Evolutionary conservation across 805 yeast genomes (phyloP), one percentile per base, ranked within the genome.

Genomic region (Wickerhamiella lipophila): DNA sequence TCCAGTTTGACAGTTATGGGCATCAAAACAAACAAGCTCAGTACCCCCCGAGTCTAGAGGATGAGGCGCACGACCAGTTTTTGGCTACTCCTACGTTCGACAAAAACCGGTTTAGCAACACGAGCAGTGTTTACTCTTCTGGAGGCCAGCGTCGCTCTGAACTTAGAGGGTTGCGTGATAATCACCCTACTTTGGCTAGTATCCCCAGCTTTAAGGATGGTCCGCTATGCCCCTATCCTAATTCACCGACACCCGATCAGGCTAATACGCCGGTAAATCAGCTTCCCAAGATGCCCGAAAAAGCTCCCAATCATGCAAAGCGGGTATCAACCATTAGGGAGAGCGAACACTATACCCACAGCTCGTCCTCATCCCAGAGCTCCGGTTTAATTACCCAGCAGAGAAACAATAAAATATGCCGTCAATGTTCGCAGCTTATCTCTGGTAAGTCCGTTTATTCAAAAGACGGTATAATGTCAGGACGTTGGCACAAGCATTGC

Each of bases 401-500:
- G 3, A 23, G 25, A 21, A 6, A 25, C 8, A 19, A 42, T 13
- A 54, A 55, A 38, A 42, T 54, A n/a, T 89, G 97, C 62, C 77
- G 96, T 50, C 70, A 74, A 29, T 89, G 97, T 67, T 63, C 65
- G 4, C 52, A 63, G 41, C 68, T 64, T n/a, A 78, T 88, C 26
- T 53, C 55, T 1, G 71, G 77, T 0, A 84, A 81, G 59, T 72
- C 92, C 0, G 82, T 89, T 16, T 82, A 79, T 65, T 84, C 95
- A n/a, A 82, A 79, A 56, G 83, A 83, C 49, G 83, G 80, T n/a
- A 50, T 55, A 11, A 46, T 64, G 12, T 51, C 60, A 16, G 97
- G 96, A 0, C 89, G 87, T 61, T 92, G 97, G 97, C 98, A 92
- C 61, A 72, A 94, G 35, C 65, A 71, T 13, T 92, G 98, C 62